A percentile compares a stretch with the other conserved stretches of the same genome.
These are phyloP conservation scores for Suhomyces prunicola DNA, from an alignment of 805 yeast species.

Conservation along the genomic window DNA sequence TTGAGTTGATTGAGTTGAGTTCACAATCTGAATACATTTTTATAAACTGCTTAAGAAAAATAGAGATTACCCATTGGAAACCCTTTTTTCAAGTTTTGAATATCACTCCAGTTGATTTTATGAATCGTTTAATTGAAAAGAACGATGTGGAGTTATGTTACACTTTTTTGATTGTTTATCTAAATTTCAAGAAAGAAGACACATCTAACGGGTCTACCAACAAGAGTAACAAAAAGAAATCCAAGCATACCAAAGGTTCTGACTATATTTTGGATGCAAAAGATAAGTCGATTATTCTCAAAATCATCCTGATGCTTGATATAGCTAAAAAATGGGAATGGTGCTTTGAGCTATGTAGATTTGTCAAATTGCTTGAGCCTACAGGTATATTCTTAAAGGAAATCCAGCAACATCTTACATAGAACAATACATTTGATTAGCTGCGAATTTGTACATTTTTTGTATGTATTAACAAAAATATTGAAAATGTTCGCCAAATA, in stretches of 20 bases:
- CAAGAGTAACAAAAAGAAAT: background rate
- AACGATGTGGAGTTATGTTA: conserved; percentile 48
- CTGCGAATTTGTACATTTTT: background rate
- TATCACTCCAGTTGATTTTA: conserved; percentile 44
- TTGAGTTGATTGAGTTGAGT: conserved; percentile 27
- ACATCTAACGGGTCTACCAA: conserved; percentile 11
- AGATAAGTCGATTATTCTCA: conserved; percentile 41
- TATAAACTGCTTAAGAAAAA: conserved; percentile 56
- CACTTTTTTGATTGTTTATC: conserved; percentile 49
- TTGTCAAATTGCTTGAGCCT: conserved; percentile 49
- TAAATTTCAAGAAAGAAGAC: conserved; percentile 46
- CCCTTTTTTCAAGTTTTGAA: conserved; percentile 42
- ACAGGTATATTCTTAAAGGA: conserved; percentile 28
- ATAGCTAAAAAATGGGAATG: conserved; percentile 46
- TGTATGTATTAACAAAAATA: background rate
- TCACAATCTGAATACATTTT: conserved; percentile 37
- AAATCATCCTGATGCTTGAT: conserved; percentile 43
- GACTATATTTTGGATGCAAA: conserved; percentile 17
- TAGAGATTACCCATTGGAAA: conserved; percentile 54
- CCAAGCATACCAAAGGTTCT: conserved; percentile 5
- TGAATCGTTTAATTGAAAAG: conserved; percentile 39
- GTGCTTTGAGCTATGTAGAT: conserved; percentile 53
- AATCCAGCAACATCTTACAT: conserved; percentile 3
- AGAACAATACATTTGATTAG: background rate
- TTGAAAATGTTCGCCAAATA: background rate